A percentile compares a stretch with the other conserved stretches of the same genome.
These are phyloP conservation scores for Xerocomellus intermedius DNA, from an alignment of 768 basidiomycete genomes.

Conservation along the genomic window DNA sequence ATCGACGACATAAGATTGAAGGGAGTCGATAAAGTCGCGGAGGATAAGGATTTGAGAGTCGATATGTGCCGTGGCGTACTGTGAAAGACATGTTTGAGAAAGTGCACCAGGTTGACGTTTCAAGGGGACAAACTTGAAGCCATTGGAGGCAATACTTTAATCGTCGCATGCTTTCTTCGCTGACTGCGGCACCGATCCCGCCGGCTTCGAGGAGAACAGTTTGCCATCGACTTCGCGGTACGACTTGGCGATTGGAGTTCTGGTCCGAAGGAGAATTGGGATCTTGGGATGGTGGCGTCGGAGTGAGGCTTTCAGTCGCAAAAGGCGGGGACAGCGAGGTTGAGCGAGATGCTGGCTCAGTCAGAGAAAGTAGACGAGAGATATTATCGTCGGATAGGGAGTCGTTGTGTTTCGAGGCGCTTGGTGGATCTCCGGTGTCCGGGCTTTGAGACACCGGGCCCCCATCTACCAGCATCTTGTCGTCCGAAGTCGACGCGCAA, in stretches of 20 bases:
- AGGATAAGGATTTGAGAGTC: slow-evolving; percentile 84
- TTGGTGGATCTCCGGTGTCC: not conserved
- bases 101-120: not conserved
- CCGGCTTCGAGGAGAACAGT: slow-evolving; percentile 83
- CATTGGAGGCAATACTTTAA: slow-evolving; percentile 85
- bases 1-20: slow-evolving; percentile 42
- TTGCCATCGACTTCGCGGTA: slow-evolving; percentile 81
- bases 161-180: slow-evolving; percentile 87
- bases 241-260: slow-evolving; percentile 48
- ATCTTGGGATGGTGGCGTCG: slow-evolving; percentile 23
- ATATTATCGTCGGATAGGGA: not conserved
- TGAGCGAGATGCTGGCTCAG: not conserved
- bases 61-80: slow-evolving; percentile 88
- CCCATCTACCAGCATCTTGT: slow-evolving; percentile 31
- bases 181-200: slow-evolving; percentile 82
- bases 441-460: not conserved
- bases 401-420: slow-evolving; percentile 1
- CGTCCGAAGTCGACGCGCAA: slow-evolving; percentile 36
- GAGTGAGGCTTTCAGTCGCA: slow-evolving; percentile 19
- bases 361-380: not conserved
- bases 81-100: not conserved
- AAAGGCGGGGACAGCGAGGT: not conserved
- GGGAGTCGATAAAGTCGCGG: slow-evolving; percentile 75
- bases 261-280: slow-evolving; percentile 16
- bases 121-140: slow-evolving; percentile 61